Base-by-base conservation (phyloP, 805 yeast species). In the Candida loeiensis region DNA sequence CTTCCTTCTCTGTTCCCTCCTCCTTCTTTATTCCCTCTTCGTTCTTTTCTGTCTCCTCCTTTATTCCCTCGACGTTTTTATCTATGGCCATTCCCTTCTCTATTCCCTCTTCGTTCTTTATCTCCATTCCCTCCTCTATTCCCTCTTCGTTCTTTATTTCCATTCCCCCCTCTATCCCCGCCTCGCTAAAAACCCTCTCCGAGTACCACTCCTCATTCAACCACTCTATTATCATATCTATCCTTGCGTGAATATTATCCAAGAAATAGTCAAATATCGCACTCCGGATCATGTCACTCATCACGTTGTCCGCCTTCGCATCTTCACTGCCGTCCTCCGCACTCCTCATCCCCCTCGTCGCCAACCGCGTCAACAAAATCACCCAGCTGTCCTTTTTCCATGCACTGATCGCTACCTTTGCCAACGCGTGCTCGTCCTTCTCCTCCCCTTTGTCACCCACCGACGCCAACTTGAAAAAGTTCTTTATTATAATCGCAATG, bases 131-230 rank as follows among this genome's bases (percentile, higher is more conserved):
- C 19, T 45, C 48, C 21, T 44, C 50, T 6, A 51, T 56, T 48
- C 43, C 43, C 22, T 55, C 39, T 18, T 44, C 35, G n/a, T 27
- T 48, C 45, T 26, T 12, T 26, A 5, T 6, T 12, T 45, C 48
- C 20, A 43, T 51, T 6, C 51, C 56, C 48, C 43, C 43, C 22
- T 55, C 39, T 18, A 43, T 37, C 7, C 25, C 48, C 44, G 48
- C 65, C 44, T 68, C 71, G 43, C 60, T 61, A 36, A 54, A 51
- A 3, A 74, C 74, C 41, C 54, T 64, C 53, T 82, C 85, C 36
- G 77, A 69, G 63, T 78, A 81, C 95, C 96, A 93, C 59, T 93
- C 99, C 62, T 93, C 99, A 53, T 85, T 90, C 40, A 93, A 65
- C 99, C 99, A 93, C 46, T 85, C 89, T 27, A 91, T 79, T 14